Conservation (phyloP, 192 early-diverging fungal species). For the Rhizoclosmatium sp. region DNA sequence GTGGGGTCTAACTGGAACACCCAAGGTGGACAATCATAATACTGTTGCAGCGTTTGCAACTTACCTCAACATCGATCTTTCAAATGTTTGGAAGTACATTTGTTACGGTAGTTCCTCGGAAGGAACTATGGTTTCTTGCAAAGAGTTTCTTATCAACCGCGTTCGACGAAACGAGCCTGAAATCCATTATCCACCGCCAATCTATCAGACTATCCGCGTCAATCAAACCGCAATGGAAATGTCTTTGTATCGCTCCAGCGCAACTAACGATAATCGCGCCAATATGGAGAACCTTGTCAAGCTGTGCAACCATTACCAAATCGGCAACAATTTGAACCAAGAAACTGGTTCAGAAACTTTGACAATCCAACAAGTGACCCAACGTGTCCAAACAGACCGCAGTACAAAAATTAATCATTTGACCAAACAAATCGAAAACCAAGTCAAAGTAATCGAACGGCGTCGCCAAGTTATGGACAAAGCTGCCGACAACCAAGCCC, state of each 20-base stretch:
- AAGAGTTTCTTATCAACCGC: constrained; percentile 12
- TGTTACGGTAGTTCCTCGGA: no score
- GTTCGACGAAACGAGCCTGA: constrained; percentile 37
- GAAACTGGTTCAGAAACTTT: not conserved
- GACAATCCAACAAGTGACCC: constrained; percentile 30
- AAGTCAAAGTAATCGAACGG: not conserved
- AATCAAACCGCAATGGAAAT: constrained; percentile 18
- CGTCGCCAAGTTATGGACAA: no score
- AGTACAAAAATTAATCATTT: not conserved
- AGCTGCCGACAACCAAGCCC: no score
- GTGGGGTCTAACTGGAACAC: constrained; percentile 37
- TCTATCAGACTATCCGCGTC: constrained; percentile 31
- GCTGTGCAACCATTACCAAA: constrained; percentile 37
- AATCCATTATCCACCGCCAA: constrained; percentile 20
- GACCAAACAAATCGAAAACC: not conserved
- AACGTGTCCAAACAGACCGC: constrained; percentile 12
- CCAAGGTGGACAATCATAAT: not conserved
- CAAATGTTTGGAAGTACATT: not conserved
- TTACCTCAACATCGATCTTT: constrained; percentile 1
- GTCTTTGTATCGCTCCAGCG: constrained; percentile 13
- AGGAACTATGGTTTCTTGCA: not conserved
- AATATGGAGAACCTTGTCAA: constrained; percentile 16
- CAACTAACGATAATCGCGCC: not conserved
- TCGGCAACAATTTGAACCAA: not conserved
- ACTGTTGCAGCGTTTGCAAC: constrained; percentile 8